These are phyloP conservation scores for Ascobolus immersus DNA, from an alignment of 495 filamentous ascomycete genomes.

Conservation along the genomic window DNA sequence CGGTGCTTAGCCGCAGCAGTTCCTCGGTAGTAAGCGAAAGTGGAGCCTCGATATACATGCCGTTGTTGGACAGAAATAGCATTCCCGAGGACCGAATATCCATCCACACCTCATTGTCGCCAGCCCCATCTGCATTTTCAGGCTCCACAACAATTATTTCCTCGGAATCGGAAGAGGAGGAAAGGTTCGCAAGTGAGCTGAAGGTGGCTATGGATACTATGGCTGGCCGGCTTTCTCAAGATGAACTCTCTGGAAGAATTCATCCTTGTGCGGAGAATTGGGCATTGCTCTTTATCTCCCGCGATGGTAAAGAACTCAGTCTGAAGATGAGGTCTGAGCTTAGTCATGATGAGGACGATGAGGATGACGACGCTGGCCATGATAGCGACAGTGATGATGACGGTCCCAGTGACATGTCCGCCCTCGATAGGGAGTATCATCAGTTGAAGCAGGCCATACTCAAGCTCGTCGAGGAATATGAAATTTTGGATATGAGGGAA, in stretches of 20 bases:
- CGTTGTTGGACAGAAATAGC: constrained; percentile 26
- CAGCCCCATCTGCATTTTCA: constrained; percentile 13
- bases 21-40: constrained; percentile 43
- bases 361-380: constrained; percentile 35
- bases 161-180: no score
- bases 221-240: constrained; percentile 32
- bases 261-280: constrained; percentile 50
- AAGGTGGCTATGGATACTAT: constrained; percentile 39
- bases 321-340: constrained; percentile 48
- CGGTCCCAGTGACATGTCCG: constrained; percentile 33
- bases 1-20: constrained; percentile 37
- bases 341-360: constrained; percentile 40
- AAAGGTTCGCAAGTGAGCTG: constrained; percentile 19
- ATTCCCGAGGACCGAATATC: constrained; percentile 14
- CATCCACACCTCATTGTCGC: constrained; percentile 12
- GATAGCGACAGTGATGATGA: constrained; percentile 48
- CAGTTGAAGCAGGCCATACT: constrained; percentile 57
- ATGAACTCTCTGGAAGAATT: constrained; percentile 32
- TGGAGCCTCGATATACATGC: constrained; percentile 38
- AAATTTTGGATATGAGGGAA: constrained; percentile 31
- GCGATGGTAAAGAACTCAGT: constrained; percentile 39
- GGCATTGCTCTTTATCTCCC: constrained; percentile 51
- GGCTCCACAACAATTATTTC: not conserved
- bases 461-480: constrained; percentile 57
- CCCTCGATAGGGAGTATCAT: constrained; percentile 58